These are phyloP conservation scores for Penicillium sp. DNA, from an alignment of 2,329 filamentous ascomycete genomes.

Conservation along the genomic window DNA sequence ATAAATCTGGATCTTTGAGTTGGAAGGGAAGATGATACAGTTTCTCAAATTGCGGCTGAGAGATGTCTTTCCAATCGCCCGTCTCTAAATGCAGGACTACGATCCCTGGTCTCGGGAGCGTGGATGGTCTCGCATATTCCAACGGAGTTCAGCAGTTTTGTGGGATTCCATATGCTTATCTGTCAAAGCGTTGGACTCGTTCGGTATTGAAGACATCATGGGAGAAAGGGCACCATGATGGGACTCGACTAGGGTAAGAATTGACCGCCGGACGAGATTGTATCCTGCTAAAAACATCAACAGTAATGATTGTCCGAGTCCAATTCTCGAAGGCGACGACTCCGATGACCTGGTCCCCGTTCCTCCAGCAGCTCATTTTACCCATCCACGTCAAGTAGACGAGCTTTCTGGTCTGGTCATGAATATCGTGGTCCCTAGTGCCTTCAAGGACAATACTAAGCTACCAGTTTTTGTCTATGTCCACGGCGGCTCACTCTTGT, in stretches of 20 bases:
- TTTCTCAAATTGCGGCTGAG: background rate
- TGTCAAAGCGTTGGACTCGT: constrained; percentile 26
- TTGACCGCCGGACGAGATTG: no score
- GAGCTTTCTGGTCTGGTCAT: constrained; percentile 24
- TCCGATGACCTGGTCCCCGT: constrained; percentile 24
- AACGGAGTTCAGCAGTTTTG: constrained; percentile 27
- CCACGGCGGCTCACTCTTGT: constrained; percentile 28
- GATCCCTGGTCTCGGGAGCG: constrained; percentile 17
- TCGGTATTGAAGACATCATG: constrained; percentile 19
- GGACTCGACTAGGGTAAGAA: constrained; percentile 22
- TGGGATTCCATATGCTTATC: constrained; percentile 24
- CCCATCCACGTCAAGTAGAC: constrained; percentile 7
- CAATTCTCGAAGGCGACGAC: constrained; percentile 20
- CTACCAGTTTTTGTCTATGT: constrained; percentile 27
- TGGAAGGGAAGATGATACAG: background rate
- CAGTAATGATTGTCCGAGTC: constrained; percentile 23
- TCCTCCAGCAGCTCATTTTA: constrained; percentile 18
- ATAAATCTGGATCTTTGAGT: background rate
- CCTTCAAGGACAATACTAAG: background rate
- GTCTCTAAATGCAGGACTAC: constrained; percentile 12
- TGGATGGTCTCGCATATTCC: constrained; percentile 22
- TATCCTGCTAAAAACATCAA: background rate
- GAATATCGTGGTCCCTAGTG: constrained; percentile 24
- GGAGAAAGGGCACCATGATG: constrained; percentile 19
- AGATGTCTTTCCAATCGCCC: constrained; percentile 23